Conservation (phyloP, 2,329 filamentous ascomycete species). For the Ophiostoma ips region DNA sequence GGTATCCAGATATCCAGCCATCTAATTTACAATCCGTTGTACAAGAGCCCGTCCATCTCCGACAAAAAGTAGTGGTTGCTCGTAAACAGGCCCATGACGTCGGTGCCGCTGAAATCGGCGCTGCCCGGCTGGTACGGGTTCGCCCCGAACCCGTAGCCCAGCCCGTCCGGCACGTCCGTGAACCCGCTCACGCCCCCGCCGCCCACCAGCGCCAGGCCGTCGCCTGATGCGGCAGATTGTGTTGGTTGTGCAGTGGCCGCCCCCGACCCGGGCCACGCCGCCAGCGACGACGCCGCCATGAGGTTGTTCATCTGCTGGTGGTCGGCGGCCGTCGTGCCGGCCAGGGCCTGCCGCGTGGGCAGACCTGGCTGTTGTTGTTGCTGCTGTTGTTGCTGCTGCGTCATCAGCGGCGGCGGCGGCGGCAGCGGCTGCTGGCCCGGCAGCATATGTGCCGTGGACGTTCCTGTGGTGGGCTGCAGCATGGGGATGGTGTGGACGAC, state of each 20-base stretch:
- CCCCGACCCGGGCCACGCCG: no score
- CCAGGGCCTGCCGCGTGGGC: no score
- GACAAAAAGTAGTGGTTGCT: conserved; percentile 8
- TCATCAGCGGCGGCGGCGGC: not conserved
- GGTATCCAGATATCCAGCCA: no score
- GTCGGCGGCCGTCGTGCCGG: no score
- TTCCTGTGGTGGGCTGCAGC: not conserved
- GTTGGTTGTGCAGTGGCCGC: no score
- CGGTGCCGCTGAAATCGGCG: conserved; percentile 9
- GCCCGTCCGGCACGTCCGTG: not conserved
- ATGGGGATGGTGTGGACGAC: not conserved
- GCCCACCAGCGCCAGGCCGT: not conserved
- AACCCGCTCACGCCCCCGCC: not conserved
- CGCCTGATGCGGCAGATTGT: not conserved
- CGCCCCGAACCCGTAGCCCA: not conserved
- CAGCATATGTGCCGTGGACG: not conserved
- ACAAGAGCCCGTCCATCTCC: conserved; percentile 9
- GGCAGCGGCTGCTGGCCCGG: not conserved
- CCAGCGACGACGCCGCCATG: not conserved
- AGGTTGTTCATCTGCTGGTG: not conserved
- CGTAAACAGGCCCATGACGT: conserved; percentile 12
- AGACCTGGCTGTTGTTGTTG: not conserved
- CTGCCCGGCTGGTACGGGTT: not conserved
- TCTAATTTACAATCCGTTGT: not conserved
- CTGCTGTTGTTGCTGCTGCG: not conserved